Evolutionary conservation across 2,329 filamentous ascomycete species (phyloP), one percentile per base, ranked within the genome.

Genomic region (Teratosphaeria pseudoeucalypti): DNA sequence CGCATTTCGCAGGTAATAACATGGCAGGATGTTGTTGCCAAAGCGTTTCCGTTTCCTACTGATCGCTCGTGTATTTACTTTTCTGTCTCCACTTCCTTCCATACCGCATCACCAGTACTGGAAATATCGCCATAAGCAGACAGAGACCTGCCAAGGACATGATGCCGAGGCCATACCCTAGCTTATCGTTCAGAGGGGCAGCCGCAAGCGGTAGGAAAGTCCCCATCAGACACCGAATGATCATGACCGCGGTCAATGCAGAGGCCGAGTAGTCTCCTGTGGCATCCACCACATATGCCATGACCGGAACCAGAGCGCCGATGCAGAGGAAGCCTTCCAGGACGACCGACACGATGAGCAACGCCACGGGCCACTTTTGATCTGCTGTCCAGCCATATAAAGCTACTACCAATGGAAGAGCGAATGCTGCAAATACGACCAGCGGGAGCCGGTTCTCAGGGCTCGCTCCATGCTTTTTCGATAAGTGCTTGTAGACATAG

Each of bases 381-480:
- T 83, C 74, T 0, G 80, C 80, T 0, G 75, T 75, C 82, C 82
- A 85, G 47, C 82, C 82, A 63, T 85, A 85, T 67, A 80, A 77
- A 62, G 83, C 81, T 1, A 85, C 69, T 0, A 81, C 80, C 0
- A 76, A 63, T 0, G 82, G 81, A 0, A 81, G 74, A 1, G 85
- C 60, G 0, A 85, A 52, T 0, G 79, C 78, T 0, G 79, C 81
- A 0, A 80, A 72, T 11, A 83, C 67, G 70, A 84, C 80, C 2
- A 86, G 73, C 0, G 84, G 84, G 0, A 86, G 74, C n/a, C 85
- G 82, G 65, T 81, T 84, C 64, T 89, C 86, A 0, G 86, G 85
- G 19, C 69, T 34, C 32, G 19, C 10, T 16, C 9, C 57, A 34
- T 39, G 34, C n/a, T 47, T 34, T 14, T 62, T 60, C 12, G 64